Evolutionary conservation across 2,329 filamentous ascomycete species (phyloP), one percentile per base, ranked within the genome.

Genomic region (Venturia nashicola): DNA sequence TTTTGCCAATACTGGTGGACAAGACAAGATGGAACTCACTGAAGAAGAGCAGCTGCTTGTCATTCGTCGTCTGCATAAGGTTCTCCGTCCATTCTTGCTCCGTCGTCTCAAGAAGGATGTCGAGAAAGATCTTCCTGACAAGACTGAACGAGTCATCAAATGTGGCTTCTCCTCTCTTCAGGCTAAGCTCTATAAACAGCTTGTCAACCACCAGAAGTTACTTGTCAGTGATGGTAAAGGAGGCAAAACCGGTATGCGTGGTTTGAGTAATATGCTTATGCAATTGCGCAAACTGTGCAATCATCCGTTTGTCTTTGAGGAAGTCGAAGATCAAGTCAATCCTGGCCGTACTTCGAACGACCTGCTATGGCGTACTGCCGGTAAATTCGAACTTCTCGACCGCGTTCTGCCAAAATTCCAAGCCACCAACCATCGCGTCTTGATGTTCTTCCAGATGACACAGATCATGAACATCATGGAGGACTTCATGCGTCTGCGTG

Each of bases 391-490:
- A 78, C 82, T 99, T 39, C 82, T 99, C 34, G 94, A 99, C 74
- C 84, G 94, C 61, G 82, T 99, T 66, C 76, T 99, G 67, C 94
- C 94, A 59, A 99, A 99, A 77, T 97, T 99, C 76, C 85, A 90
- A 69, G 86, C 83, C 3, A 92, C 90, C 1, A 91, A 91, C 18
- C 94, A 99, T 84, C 89, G 94, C 76, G 91, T 97, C 36, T 82
- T 99, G 74, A 97, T 99, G 89, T 99, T 99, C 83, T 99, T 99
- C 82, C 94, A 99, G 75, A 99, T 99, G 94, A 99, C 94, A 4
- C 92, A 96, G 67, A 99, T 99, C 73, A 99, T 99, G 94, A 96
- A 99, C 77, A 99, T 99, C 72, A 97, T 99, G 94, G 94, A 99
- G 71, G 94, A 99, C 74, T 99, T 96, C 74, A 77, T 99, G 67